Conservation (phyloP, 768 basidiomycete species). For the Amanita inopinata region DNA sequence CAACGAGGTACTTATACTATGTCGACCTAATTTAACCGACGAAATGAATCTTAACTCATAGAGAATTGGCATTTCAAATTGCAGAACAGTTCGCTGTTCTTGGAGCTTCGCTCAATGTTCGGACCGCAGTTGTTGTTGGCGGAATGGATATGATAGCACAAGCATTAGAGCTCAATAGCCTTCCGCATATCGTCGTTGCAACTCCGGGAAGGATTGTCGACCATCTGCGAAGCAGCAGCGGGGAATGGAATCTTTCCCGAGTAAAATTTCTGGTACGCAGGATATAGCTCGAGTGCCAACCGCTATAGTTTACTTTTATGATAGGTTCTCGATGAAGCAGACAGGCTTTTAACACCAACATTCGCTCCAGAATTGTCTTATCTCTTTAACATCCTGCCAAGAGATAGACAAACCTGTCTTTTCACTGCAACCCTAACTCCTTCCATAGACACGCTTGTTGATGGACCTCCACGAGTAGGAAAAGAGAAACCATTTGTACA, state of each 20-base stretch:
- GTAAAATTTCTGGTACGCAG: constrained; percentile 80
- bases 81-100: constrained; percentile 93
- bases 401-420: constrained; percentile 87
- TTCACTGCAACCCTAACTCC: constrained; percentile 94
- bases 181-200: constrained; percentile 90
- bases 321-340: constrained; percentile 94
- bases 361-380: constrained; percentile 80
- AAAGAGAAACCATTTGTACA: constrained; percentile 86
- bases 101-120: constrained; percentile 70
- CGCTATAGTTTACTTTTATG: constrained; percentile 3
- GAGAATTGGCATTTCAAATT: constrained; percentile 96
- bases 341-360: constrained; percentile 80
- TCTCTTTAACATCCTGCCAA: constrained; percentile 69
- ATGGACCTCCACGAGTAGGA: constrained; percentile 64
- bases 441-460: constrained; percentile 70
- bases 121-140: constrained; percentile 86
- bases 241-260: constrained; percentile 77
- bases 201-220: constrained; percentile 95
- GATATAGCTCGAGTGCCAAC: constrained; percentile 7
- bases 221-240: constrained; percentile 66
- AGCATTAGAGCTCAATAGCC: constrained; percentile 72
- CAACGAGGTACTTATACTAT: constrained; percentile 62
- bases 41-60: constrained; percentile 20
- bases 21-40: not conserved
- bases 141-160: constrained; percentile 99